phyloP scores from a whole-genome alignment of 2,329 filamentous ascomycete genomes.

The Diaporthe velutina region DNA sequence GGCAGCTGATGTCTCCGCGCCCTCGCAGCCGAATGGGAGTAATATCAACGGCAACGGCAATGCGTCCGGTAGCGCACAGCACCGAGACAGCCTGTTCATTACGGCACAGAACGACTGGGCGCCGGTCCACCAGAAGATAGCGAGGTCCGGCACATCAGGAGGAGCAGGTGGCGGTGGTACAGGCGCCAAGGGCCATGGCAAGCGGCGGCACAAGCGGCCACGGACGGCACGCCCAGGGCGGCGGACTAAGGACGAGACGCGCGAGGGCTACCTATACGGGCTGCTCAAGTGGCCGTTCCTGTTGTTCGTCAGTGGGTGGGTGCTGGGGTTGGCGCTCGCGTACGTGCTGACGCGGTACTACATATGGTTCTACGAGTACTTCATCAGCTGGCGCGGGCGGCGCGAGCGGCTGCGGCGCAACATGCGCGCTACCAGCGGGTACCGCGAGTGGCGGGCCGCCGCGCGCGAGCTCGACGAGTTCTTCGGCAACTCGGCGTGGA shows the following conservation, averaged over 20 bases:
- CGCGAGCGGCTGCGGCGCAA: conserved; percentile 78
- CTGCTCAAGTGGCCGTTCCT: conserved; percentile 94
- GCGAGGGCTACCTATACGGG: conserved; percentile 91
- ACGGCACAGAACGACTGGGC: conserved; percentile 97
- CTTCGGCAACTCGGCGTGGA: conserved; percentile 85
- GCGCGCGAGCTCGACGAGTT: conserved; percentile 85
- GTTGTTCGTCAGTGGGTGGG: conserved; percentile 83
- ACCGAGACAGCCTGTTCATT: conserved; percentile 69
- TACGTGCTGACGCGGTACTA: conserved; percentile 90
- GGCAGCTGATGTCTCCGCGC: conserved; percentile 50
- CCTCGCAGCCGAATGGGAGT: conserved; percentile 35
- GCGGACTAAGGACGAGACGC: conserved; percentile 87
- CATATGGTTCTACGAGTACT: conserved; percentile 93
- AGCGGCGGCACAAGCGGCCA: conserved; percentile 50
- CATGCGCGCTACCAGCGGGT: conserved; percentile 79
- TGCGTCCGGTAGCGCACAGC: conserved; percentile 7
- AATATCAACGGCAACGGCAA: conserved; percentile 36
- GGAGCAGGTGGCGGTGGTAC: conserved; percentile 49
- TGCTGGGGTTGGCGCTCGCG: conserved; percentile 76
- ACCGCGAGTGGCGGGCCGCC: conserved; percentile 85
- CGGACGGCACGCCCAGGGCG: conserved; percentile 56
- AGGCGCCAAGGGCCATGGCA: conserved; percentile 54
- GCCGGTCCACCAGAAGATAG: conserved; percentile 81
- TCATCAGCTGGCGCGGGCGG: conserved; percentile 87
- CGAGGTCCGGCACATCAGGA: conserved; percentile 37